Base-by-base conservation (phyloP, 768 basidiomycete species). In the Russula foetens region DNA sequence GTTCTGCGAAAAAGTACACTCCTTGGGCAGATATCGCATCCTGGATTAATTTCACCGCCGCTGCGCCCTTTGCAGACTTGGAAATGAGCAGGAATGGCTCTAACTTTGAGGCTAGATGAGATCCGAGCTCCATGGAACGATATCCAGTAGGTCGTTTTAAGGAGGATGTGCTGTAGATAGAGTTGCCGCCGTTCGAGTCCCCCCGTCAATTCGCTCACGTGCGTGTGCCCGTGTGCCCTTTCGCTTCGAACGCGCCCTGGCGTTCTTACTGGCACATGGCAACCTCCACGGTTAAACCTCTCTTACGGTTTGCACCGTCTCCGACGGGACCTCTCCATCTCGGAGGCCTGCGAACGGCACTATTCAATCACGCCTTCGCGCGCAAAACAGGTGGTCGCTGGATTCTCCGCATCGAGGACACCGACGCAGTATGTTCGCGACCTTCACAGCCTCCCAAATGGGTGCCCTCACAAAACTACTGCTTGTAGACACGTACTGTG, bases 321-420 rank as follows among this genome's bases (percentile, higher is more conserved):
- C 97, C 97, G 1, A 99, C 97, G 0, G 97, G 97, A 1, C 81
- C 87, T 33, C 76, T 98, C 5, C 97, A 99, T 72, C 84, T 99
- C 2, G 97, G 97, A 0, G 97, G 97, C 0, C 82, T 99, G 15
- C 77, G 97, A 19, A 98, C 95, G 56, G 97, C 95, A 0, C 75
- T 99, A 2, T 96, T 93, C 73, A 98, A 98, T 68, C 82, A 97
- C 68, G 73, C 98, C 0, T 85, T 87, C 58, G 90, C 96, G 9
- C 81, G 80, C 67, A 92, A 90, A 71, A 76, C 82, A 15, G 84
- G 83, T 3, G 97, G 96, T 2, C 87, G 87, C 68, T 97, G 92
- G 92, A 82, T 98, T 39, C 74, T 98, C 67, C 78, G 97, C 53
- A 85, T 98, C 43, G 96, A 98, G 72, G 97, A 98, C 71, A 99